Base-by-base conservation (phyloP, 805 yeast genomes). In the Barnettozyma populi region DNA sequence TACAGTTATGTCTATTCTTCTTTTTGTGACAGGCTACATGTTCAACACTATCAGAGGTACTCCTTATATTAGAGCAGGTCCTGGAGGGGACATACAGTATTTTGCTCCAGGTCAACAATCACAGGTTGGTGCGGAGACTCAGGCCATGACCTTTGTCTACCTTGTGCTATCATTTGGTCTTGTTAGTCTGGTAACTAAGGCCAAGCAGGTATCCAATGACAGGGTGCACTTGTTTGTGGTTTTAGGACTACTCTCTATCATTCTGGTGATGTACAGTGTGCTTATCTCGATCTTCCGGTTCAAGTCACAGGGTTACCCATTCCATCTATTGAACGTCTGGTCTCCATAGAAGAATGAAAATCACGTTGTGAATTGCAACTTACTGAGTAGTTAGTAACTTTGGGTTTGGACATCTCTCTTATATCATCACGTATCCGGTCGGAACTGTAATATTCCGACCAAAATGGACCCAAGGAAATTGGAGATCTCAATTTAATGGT, bases 1-100 rank as follows among this genome's bases (percentile, higher is more conserved):
- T 10, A 75, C 86, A 3, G 71, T 86, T n/a, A 69, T 85, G 48
- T 57, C 77, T 18, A 75, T 87, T 34, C 70, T 90, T 50, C 68
- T 90, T 56, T 86, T 90, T 72, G 80, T 78, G 42, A 73, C 92
- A 7, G 99, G 99, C 16, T 86, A 90, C 68, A 94, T 94, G 99
- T 94, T 81, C 76, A 90, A 89, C 65, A 77, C 79, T 55, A 94
- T 94, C 53, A 80, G 97, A 65, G 76, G 77, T 35, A 63, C 71
- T 23, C 75, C 67, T 41, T 86, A 83, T 61, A 71, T 83, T 37
- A 74, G 75, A 54, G 73, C 70, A 31, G 66, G 62, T 21, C 59
- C 54, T 8, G 54, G 61, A 38, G 76, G 75, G 20, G 56, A 56
- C 8, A 59, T 67, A 14, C 72, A 56, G 36, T 83, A 79, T 61